Evolutionary conservation across 225 moss, liverwort and hornwort genomes (phyloP), one percentile per base, ranked within the genome.

Genomic region (Pleurozium schreberi): DNA sequence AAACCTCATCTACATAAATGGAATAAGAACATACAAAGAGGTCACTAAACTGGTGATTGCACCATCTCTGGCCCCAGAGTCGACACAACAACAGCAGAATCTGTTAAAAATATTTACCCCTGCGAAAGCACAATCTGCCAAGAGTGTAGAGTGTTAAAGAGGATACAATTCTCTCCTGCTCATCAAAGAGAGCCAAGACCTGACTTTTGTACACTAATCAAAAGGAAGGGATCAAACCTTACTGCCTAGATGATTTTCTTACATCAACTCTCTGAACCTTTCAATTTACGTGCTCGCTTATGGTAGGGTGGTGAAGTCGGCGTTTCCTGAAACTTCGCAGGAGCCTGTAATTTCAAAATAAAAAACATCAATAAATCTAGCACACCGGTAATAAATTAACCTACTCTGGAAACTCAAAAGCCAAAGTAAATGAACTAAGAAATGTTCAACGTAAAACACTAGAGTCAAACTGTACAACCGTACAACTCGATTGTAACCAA

Each of bases 221-320:
- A 82, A 89, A 58, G 84, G 84, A 82, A 64, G 66, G 55, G 67
- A 87, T 71, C 70, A 53, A 84, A 88, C 63, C 82, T 60, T 88
- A 28, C 75, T 81, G 55, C 47, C 52, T 60, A 36, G 65, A 85
- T 45, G 84, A 22, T 66, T 76, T 79, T 40, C 90, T 80, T 61
- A 61, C 84, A 77, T 95, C 91, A 98, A 62, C 91, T 93, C 81
- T 97, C 96, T 59, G 97, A 94, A 58, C 97, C 94, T 91, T 98
- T 99, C 95, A 97, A 80, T 93, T 99, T 98, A 33, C 98, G 94
- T 53, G 94, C 93, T 83, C 93, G 92, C 88, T 95, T 95, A 31
- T 94, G 93, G 75, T 95, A 93, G 20, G 95, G 95, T 83, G 95
- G 96, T 14, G 95, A 98, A 55, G 93, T 90, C 34, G 94, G 94